A percentile compares a stretch with the other conserved stretches of the same genome.
These are phyloP conservation scores for Brassica napus DNA, from an alignment of 345 rosid species.

Conservation along the genomic window DNA sequence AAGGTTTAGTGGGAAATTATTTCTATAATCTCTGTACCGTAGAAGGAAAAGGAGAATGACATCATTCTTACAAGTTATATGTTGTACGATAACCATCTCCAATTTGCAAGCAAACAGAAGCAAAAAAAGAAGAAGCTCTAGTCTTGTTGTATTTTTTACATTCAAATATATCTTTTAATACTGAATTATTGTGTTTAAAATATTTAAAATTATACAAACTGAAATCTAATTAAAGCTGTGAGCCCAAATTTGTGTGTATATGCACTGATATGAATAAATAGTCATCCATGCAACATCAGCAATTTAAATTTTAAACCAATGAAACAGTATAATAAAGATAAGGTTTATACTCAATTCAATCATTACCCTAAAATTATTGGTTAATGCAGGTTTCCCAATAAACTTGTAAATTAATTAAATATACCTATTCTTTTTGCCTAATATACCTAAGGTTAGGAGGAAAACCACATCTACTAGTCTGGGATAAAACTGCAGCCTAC, in stretches of 20 bases:
- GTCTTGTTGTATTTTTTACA: conserved; percentile 18
- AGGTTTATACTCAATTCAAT: neutral
- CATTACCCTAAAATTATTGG: conserved; percentile 21
- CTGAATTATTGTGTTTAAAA: neutral
- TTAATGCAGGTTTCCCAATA: conserved; percentile 23
- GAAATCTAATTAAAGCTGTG: neutral
- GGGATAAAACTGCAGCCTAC: conserved; percentile 31
- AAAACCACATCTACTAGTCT: conserved; percentile 28
- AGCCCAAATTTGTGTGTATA: neutral
- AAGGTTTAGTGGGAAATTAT: conserved; percentile 40
- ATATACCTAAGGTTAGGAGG: conserved; percentile 36
- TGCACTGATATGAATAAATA: neutral
- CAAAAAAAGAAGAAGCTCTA: conserved; percentile 14
- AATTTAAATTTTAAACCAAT: neutral
- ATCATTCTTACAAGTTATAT: conserved; percentile 37
- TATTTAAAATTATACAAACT: neutral
- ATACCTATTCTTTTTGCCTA: conserved; percentile 31
- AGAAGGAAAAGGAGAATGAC: conserved; percentile 30
- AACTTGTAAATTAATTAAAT: neutral
- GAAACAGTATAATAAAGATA: neutral
- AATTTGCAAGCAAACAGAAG: conserved; percentile 32
- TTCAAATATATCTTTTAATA: conserved; percentile 15
- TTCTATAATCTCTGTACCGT: conserved; percentile 28
- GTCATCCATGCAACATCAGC: neutral
- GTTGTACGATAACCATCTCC: conserved; percentile 32